phyloP scores from a whole-genome alignment of 805 yeast species.

The Starmerella floricola region DNA sequence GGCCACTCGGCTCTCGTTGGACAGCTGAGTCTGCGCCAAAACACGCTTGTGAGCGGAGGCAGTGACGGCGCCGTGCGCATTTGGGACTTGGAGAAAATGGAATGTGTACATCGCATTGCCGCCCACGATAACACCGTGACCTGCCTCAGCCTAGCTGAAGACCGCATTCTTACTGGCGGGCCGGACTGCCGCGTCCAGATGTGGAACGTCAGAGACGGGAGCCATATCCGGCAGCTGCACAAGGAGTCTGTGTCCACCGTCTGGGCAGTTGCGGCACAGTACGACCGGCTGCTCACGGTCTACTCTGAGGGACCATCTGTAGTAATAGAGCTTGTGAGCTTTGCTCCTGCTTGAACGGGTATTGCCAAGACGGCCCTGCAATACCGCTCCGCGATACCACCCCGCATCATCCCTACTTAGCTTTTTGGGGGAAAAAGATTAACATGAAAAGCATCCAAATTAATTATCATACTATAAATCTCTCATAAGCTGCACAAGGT shows the following conservation, averaged over 20 bases:
- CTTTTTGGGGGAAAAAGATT: too few relatives aligned
- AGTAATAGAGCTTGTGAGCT: conserved; percentile 31
- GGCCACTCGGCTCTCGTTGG: conserved; percentile 95
- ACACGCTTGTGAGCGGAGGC: conserved; percentile 73
- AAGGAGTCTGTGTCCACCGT: conserved; percentile 28
- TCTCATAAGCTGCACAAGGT: too few relatives aligned
- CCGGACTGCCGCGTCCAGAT: conserved; percentile 34
- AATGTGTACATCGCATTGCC: conserved; percentile 54
- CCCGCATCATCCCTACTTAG: too few relatives aligned
- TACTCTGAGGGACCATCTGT: conserved; percentile 20
- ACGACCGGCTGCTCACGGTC: conserved; percentile 32
- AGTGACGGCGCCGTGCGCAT: conserved; percentile 70
- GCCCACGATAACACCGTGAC: conserved; percentile 37
- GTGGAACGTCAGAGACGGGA: conserved; percentile 33
- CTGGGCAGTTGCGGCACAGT: conserved; percentile 33
- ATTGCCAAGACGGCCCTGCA: neutral
- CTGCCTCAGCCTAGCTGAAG: conserved; percentile 32
- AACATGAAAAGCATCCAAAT: too few relatives aligned
- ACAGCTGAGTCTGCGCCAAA: conserved; percentile 57
- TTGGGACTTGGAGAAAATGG: conserved; percentile 69
- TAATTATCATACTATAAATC: too few relatives aligned
- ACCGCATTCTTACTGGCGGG: conserved; percentile 34
- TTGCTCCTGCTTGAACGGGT: conserved; percentile 15
- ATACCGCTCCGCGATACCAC: too few relatives aligned
- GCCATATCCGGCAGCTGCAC: conserved; percentile 30